These are phyloP conservation scores for Salix koriyanagi DNA, from an alignment of 345 rosid genomes.

Conservation along the genomic window DNA sequence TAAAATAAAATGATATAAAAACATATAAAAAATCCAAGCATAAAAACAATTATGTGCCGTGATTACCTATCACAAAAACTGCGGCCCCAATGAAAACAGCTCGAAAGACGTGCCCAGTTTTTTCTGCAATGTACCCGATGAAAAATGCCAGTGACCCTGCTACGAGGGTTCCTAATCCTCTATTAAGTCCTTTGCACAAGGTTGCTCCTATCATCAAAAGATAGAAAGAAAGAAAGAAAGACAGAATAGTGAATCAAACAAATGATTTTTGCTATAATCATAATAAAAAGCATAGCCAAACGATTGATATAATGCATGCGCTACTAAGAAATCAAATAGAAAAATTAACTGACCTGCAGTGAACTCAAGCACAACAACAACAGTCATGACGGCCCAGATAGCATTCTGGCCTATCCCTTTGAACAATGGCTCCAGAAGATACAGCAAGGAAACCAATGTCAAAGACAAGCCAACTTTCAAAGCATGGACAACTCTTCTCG, in stretches of 20 bases:
- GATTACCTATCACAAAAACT: conserved; percentile 63
- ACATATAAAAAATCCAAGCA: too few species aligned
- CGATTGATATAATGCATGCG: not conserved
- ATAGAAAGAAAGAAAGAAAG: not conserved
- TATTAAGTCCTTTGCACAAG: conserved; percentile 72
- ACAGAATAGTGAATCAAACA: not conserved
- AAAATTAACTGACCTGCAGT: conserved; percentile 44
- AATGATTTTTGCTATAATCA: too few species aligned
- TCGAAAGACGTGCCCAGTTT: conserved; percentile 46
- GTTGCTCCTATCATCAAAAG: conserved; percentile 54
- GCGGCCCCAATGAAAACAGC: conserved; percentile 73
- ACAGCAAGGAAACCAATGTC: conserved; percentile 63
- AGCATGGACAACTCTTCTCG: conserved; percentile 65
- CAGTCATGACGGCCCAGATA: conserved; percentile 85
- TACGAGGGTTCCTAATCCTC: conserved; percentile 68
- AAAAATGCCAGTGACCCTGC: conserved; percentile 72
- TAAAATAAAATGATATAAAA: too few species aligned
- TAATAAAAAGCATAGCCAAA: not conserved
- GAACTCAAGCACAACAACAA: conserved; percentile 79
- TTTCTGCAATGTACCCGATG: conserved; percentile 54
- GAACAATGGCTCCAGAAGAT: conserved; percentile 58
- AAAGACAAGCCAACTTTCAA: conserved; percentile 72
- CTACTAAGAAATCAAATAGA: not conserved
- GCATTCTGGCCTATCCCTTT: conserved; percentile 57
- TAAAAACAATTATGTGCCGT: too few species aligned